Base-by-base conservation (phyloP, 2,329 filamentous ascomycete genomes). In the Fusarium anguioides region DNA sequence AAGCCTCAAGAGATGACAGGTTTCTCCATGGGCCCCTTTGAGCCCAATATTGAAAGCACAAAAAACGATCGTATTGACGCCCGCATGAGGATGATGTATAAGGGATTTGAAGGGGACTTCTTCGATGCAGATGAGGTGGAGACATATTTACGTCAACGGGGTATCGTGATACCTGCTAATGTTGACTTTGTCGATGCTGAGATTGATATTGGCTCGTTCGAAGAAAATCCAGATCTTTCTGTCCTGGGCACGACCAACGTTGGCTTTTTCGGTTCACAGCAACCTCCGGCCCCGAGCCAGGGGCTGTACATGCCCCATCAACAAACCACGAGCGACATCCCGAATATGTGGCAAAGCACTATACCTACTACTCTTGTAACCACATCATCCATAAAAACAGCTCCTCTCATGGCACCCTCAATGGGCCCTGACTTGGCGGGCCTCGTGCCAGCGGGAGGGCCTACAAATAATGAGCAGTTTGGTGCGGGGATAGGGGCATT, bases 51-150 rank as follows among this genome's bases (percentile, higher is more conserved):
- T 4, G 78, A 79, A 27, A 69, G 78, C 2, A 75, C 80, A 2
- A 76, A 80, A 18, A 82, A 85, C 24, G 75, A 78, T 8, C 70
- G 78, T 20, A 68, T 89, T 9, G 79, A 82, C 35, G 72, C 76
- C 14, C 80, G 82, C 17, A 81, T 91, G 67, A 79, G 79, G 20
- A 83, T 86, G 65, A 83, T 82, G 36, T 76, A 89, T 9, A 83
- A 85, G 2, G 90, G 87, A 0, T 91, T 89, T 62, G 86, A 91
- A 60, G 91, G 91, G 6, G 87, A 92, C 48, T 96, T 92, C 82
- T 92, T 91, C 69, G 92, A 96, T 72, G 80, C 88, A 0, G 85
- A 92, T 60, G 93, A 96, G 75, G 89, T 94, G 0, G 91, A 96
- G 76, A 83, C 86, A 14, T 96, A 94, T 73, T 79, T 96, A 4